Percentiles rank a stretch among this genome's conserved stretches.
phyloP scores from a whole-genome alignment of 1,284 basidiomycete genomes.

The Pascua sp. region DNA sequence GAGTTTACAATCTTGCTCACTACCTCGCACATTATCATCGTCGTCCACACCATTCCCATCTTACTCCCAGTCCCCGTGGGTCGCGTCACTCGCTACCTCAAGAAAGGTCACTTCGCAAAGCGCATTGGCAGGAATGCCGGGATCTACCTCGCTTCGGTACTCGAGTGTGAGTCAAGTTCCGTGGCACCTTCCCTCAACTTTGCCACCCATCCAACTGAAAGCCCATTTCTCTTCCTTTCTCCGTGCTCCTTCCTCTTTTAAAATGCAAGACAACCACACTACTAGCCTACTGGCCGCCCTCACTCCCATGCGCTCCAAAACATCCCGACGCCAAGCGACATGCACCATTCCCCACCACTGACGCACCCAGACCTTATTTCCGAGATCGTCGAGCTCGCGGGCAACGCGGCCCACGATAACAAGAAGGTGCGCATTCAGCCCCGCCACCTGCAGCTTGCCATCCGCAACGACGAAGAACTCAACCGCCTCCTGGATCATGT shows the following conservation, averaged over 20 bases:
- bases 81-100: constrained; percentile 80
- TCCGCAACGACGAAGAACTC: constrained; percentile 78
- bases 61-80: constrained; percentile 64
- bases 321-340: background rate
- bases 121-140: constrained; percentile 52
- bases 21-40: background rate
- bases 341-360: background rate
- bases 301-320: too few species aligned
- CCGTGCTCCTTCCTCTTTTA: too few species aligned
- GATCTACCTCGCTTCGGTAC: constrained; percentile 69
- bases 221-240: background rate
- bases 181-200: too few species aligned
- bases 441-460: constrained; percentile 82
- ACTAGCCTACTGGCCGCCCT: too few species aligned
- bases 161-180: constrained; percentile 30
- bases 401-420: constrained; percentile 63
- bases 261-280: too few species aligned
- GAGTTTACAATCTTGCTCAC: constrained; percentile 14
- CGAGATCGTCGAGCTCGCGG: constrained; percentile 82
- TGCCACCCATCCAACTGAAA: too few species aligned
- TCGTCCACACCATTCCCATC: background rate
- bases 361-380: constrained; percentile 61
- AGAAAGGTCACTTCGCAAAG: constrained; percentile 81
- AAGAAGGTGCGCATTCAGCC: constrained; percentile 86
- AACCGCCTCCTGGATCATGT: constrained; percentile 63